Percentiles rank a stretch among this genome's conserved stretches.
These are phyloP conservation scores for Drechmeria coniospora DNA, from an alignment of 2,329 filamentous ascomycete species.

Conservation along the genomic window DNA sequence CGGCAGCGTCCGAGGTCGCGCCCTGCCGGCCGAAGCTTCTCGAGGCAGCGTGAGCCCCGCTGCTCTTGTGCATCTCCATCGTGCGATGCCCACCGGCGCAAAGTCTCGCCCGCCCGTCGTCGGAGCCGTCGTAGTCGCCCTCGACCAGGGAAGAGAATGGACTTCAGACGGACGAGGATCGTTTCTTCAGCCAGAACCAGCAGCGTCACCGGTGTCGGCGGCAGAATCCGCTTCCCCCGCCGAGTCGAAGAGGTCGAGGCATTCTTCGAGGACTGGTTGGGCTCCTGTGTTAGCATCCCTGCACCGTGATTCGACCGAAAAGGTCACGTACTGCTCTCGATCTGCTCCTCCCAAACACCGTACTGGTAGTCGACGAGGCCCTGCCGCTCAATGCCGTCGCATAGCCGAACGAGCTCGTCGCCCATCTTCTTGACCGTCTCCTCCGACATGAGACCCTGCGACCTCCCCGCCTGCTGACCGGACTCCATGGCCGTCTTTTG, in stretches of 20 bases:
- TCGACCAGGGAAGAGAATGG: too few species aligned
- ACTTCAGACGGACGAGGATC: too few species aligned
- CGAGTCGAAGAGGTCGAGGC: slow-evolving; percentile 29
- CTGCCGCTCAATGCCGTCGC: slow-evolving; percentile 74
- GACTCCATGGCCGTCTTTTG: slow-evolving; percentile 63
- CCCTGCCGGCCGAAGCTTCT: too few species aligned
- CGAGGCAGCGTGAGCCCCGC: too few species aligned
- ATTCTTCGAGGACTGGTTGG: slow-evolving; percentile 20
- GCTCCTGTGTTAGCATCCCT: neutral
- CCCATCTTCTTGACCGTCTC: slow-evolving; percentile 65
- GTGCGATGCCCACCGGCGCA: too few species aligned
- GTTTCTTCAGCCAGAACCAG: too few species aligned
- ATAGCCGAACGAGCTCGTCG: slow-evolving; percentile 65
- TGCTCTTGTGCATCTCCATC: too few species aligned
- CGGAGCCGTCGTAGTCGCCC: too few species aligned
- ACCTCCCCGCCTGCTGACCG: slow-evolving; percentile 38
- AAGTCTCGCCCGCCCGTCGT: too few species aligned
- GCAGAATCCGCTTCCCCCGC: slow-evolving; percentile 21
- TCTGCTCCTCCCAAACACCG: slow-evolving; percentile 89
- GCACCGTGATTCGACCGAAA: too few species aligned
- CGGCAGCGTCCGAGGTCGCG: too few species aligned
- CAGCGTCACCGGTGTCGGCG: too few species aligned
- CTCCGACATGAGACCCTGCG: slow-evolving; percentile 49
- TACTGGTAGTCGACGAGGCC: slow-evolving; percentile 97
- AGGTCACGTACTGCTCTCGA: slow-evolving; percentile 55